A percentile compares a stretch with the other conserved stretches of the same genome.
Conservation (phyloP, 495 filamentous ascomycete species). For the Xylaria palmicola region DNA sequence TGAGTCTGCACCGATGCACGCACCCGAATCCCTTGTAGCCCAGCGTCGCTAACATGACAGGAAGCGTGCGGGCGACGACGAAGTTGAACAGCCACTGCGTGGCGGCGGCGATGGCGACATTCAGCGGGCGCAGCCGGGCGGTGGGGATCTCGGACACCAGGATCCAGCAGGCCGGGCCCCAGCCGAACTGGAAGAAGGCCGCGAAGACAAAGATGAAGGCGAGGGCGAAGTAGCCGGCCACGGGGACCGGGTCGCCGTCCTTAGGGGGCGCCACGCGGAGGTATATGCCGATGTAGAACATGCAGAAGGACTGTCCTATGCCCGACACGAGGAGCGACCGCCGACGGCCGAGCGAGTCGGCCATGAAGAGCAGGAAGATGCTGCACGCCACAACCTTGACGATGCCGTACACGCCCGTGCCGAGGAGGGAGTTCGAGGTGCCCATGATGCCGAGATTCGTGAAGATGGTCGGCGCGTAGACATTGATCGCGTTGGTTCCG, state of each 20-base stretch:
- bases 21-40: slow-evolving; percentile 60
- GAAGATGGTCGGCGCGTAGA: slow-evolving; percentile 75
- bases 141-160: slow-evolving; percentile 74
- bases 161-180: slow-evolving; percentile 80
- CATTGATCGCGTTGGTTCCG: slow-evolving; percentile 63
- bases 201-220: slow-evolving; percentile 74
- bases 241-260: slow-evolving; percentile 35
- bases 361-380: slow-evolving; percentile 66
- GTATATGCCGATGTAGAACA: slow-evolving; percentile 82
- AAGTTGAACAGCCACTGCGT: slow-evolving; percentile 74
- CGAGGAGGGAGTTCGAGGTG: slow-evolving; percentile 53
- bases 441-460: slow-evolving; percentile 54
- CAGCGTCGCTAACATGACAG: slow-evolving; percentile 63
- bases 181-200: slow-evolving; percentile 75
- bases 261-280: slow-evolving; percentile 66
- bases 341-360: slow-evolving; percentile 69
- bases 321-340: slow-evolving; percentile 72
- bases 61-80: slow-evolving; percentile 62
- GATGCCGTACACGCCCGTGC: slow-evolving; percentile 64
- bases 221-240: slow-evolving; percentile 61
- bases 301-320: slow-evolving; percentile 66
- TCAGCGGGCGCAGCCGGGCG: slow-evolving; percentile 66
- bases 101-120: slow-evolving; percentile 67
- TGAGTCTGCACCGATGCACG: slow-evolving; percentile 2
- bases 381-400: slow-evolving; percentile 58